These are phyloP conservation scores for Asterionellopsis glacialis DNA, from an alignment of 108 stramenopile species.

Conservation along the genomic window DNA sequence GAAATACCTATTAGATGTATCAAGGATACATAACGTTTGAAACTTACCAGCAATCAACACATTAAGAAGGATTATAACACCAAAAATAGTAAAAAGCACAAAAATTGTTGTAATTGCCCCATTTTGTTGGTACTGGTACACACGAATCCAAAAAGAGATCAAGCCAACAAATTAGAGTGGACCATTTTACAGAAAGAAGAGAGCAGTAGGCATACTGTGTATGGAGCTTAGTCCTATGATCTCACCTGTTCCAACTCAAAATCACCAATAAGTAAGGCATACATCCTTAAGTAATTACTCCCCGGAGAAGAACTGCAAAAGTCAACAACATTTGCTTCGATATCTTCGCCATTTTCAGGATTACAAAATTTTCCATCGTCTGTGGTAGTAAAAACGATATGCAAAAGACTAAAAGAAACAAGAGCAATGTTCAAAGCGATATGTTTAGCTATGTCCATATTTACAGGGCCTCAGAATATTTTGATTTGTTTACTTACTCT, in stretches of 20 bases:
- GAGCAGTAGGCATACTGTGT: neutral
- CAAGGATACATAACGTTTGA: neutral
- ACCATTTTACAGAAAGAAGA: neutral
- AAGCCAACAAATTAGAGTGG: neutral
- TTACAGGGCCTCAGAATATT: slow-evolving; percentile 1
- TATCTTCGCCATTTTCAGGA: neutral
- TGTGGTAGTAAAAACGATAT: slow-evolving; percentile 5
- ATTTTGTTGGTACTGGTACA: slow-evolving; percentile 18
- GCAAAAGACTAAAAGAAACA: slow-evolving; percentile 11
- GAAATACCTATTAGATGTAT: neutral
- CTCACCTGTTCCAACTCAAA: neutral
- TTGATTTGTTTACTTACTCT: slow-evolving; percentile 9
- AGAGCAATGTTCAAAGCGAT: no score
- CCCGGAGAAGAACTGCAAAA: slow-evolving; percentile 12
- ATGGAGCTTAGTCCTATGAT: neutral
- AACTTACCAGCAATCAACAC: slow-evolving; percentile 29
- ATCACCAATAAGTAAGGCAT: slow-evolving; percentile 2
- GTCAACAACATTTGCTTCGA: slow-evolving; percentile 6
- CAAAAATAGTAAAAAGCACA: slow-evolving; percentile 28
- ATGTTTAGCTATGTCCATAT: no score
- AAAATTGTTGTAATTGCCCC: slow-evolving; percentile 13
- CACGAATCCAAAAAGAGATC: slow-evolving; percentile 17
- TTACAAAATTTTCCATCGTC: neutral
- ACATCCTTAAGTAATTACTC: slow-evolving; percentile 4
- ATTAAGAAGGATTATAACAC: slow-evolving; percentile 35